Evolutionary conservation across 1,139 yeast species (phyloP), one percentile per base, ranked within the genome.

Genomic region (Blastobotrys niveus): DNA sequence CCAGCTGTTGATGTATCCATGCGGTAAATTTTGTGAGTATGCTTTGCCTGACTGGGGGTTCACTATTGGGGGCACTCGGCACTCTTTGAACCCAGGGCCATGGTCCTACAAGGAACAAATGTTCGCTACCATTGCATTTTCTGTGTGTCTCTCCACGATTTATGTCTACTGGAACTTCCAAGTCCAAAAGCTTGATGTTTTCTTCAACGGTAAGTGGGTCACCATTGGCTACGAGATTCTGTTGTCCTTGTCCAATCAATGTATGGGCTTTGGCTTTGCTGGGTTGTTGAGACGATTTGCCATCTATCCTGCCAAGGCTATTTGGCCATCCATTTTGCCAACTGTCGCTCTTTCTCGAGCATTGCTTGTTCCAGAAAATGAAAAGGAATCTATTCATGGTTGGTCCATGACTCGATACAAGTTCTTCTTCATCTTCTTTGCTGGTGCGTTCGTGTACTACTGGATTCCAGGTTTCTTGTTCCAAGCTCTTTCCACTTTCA

Each of bases 41-140:
- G 45, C 62, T 30, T 50, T 80, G 14, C 86, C 86, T 10, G 71
- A 71, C 46, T 67, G 72, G 71, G 72, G 71, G 15, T 58, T 77
- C 57, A 68, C 57, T 35, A 60, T 60, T 50, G 63, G 62, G 52
- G 74, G 70, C 35, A 58, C 53, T 46, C 65, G 67, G 46, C 49
- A 63, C 56, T 61, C 75, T 42, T 55, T 77, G 55, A 72, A 80
- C 61, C 80, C 81, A 1, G 82, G 82, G 5, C 79, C 80, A 6
- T 82, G 86, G 83, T 67, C 73, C 30, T 72, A 67, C 56, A 82
- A 83, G 61, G 91, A 82, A 58, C 87, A 82, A 66, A 78, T 79
- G 80, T 66, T 78, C 49, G 68, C 78, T 2, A 74, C 82, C 5
- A 46, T 74, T 35, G 63, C 72, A 50, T 70, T 71, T 53, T 63